Conservation (phyloP, 1,284 basidiomycete genomes). For the Apiotrichum domesticum region DNA sequence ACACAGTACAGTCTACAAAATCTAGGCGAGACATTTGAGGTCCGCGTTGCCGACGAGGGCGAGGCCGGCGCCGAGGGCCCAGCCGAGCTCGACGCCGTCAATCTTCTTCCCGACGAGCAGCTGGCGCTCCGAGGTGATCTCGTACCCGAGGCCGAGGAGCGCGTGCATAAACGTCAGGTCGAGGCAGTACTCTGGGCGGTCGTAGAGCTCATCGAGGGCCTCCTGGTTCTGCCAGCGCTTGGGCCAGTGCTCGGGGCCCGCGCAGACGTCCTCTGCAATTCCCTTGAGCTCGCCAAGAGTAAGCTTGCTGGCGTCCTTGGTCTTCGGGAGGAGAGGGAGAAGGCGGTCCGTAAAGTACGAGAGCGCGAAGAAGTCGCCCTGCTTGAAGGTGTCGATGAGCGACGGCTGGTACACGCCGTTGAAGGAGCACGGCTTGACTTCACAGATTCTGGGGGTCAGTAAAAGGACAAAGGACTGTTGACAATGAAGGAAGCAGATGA, state of each 20-base stretch:
- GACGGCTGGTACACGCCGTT: constrained; percentile 96
- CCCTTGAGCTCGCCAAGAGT: constrained; percentile 59
- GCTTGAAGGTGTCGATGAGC: constrained; percentile 79
- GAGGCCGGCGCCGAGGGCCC: constrained; percentile 82
- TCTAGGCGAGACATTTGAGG: constrained; percentile 37
- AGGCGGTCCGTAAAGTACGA: constrained; percentile 98
- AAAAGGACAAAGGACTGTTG: background rate
- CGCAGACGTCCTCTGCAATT: constrained; percentile 66
- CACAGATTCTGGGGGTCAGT: constrained; percentile 61
- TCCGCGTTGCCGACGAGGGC: constrained; percentile 53
- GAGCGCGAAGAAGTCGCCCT: constrained; percentile 71
- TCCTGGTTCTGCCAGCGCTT: constrained; percentile 48
- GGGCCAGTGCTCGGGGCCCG: constrained; percentile 60
- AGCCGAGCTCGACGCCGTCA: constrained; percentile 85
- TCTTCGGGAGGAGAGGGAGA: constrained; percentile 61
- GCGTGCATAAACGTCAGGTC: constrained; percentile 94
- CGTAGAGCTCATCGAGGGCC: constrained; percentile 69
- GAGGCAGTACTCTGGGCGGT: constrained; percentile 86
- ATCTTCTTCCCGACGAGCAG: constrained; percentile 83
- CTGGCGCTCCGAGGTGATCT: constrained; percentile 62
- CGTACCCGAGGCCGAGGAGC: constrained; percentile 73
- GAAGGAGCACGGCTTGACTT: constrained; percentile 88
- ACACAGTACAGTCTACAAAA: too few relatives aligned
- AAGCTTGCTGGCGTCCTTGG: constrained; percentile 41
- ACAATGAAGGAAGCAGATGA: too few relatives aligned